These are phyloP conservation scores for Silene coronaria DNA, from an alignment of 179 eudicot genomes.

Conservation along the genomic window DNA sequence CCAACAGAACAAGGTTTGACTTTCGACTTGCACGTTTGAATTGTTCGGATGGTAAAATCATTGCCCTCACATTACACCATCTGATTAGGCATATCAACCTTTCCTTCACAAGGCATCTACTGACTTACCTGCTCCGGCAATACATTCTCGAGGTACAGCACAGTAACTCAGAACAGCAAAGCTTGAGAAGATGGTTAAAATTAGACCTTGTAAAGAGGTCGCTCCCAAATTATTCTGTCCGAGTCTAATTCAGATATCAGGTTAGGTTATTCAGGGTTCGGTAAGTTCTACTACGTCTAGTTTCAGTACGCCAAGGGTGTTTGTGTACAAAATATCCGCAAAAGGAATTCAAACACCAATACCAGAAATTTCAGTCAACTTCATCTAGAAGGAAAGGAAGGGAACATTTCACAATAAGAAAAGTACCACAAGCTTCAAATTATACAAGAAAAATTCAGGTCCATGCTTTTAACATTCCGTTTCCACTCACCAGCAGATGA, in stretches of 20 bases:
- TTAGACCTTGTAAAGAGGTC: background rate
- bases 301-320: background rate
- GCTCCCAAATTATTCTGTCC: too few relatives aligned
- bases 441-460: background rate
- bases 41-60: too few relatives aligned
- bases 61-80: background rate
- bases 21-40: too few relatives aligned
- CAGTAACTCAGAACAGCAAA: background rate
- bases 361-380: background rate
- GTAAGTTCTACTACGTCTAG: background rate
- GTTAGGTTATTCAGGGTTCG: background rate
- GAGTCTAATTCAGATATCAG: background rate
- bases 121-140: background rate
- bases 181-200: background rate
- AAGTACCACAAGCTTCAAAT: background rate
- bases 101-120: background rate
- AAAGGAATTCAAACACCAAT: background rate
- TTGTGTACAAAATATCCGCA: background rate
- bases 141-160: too few relatives aligned
- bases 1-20: background rate
- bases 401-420: background rate
- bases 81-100: background rate
- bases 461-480: conserved; percentile 4
- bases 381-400: background rate
- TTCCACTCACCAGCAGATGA: background rate